Evolutionary conservation across 2,329 filamentous ascomycete species (phyloP), one percentile per base, ranked within the genome.

Genomic region (Cladosporium velox): DNA sequence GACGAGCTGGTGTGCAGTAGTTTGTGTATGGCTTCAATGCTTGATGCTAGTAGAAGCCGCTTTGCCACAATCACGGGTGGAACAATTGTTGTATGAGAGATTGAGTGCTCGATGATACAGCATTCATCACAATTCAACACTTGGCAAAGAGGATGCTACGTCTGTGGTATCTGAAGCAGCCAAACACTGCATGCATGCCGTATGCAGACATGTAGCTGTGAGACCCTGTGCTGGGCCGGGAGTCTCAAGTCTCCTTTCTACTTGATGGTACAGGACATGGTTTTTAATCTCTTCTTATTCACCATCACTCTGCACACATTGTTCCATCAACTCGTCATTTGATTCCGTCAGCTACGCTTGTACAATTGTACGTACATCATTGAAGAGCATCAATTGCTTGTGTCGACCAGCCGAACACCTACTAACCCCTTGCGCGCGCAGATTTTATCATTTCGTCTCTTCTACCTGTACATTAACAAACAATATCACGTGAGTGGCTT

Each of bases 401-500:
- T 12, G 30, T 47, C 30, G 14, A 21, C 15, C 3, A 4, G 26
- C 15, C 3, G 2, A 28, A 52, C 61, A 38, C 15, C 15, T 12
- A n/a, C 61, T 64, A 44, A 64, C 38, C 51, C 51, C 51, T 64
- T 47, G 51, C 41, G n/a, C 41, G 41, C 3, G n/a, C 61, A 64
- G 61, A 57, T 26, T 32, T n/a, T 44, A 21, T 26, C 35, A 32
- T 55, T 28, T 32, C 34, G 12, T 30, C 18, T 26, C 52, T 34
- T 64, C 55, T 26, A 26, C 26, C 52, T 55, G 41, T 52, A 63
- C 34, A 18, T 35, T 47, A 34, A 30, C 18, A n/a, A 32, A 30
- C 34, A 24, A 52, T 18, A 52, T 34, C 28, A 47, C 35, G 61
- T 64, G 35, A 64, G 61, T 64, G 34, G 49, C 35, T 21, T 30